phyloP scores from a whole-genome alignment of 352 stramenopile species.

The Globisporangium ultimum region DNA sequence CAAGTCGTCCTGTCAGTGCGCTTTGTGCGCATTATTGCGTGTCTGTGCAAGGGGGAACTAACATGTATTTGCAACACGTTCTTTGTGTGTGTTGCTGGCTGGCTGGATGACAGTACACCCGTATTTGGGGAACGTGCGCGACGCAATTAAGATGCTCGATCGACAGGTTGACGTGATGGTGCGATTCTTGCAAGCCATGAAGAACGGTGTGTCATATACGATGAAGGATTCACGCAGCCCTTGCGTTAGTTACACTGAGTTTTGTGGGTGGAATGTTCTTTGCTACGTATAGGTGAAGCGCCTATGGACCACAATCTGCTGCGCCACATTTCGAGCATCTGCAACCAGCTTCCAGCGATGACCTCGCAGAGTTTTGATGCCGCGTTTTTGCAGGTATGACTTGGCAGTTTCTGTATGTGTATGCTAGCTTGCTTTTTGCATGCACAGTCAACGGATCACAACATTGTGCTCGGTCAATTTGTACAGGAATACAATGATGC shows the following conservation, averaged over 20 bases:
- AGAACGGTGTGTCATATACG: constrained; percentile 34
- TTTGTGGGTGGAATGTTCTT: background rate
- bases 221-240: background rate
- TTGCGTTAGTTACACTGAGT: background rate
- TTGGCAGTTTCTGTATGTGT: background rate
- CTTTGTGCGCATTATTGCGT: background rate
- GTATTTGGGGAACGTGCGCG: constrained; percentile 74
- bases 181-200: constrained; percentile 69
- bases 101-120: constrained; percentile 51
- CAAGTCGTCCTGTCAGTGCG: constrained; percentile 61
- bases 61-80: background rate
- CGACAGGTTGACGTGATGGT: constrained; percentile 77
- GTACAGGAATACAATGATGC: constrained; percentile 81
- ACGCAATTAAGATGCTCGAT: constrained; percentile 85
- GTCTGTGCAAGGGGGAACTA: background rate
- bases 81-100: constrained; percentile 9
- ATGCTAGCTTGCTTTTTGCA: too few species aligned
- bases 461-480: background rate
- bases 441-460: too few species aligned
- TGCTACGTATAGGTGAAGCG: constrained; percentile 34
- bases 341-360: constrained; percentile 80
- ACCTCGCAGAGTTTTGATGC: constrained; percentile 69
- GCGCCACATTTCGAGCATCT: constrained; percentile 84
- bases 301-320: constrained; percentile 77
- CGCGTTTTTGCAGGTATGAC: constrained; percentile 55